Percentiles rank a stretch among this genome's conserved stretches.
Conservation (phyloP, 2,329 filamentous ascomycete species). For the Botryosphaeria dothidea region DNA sequence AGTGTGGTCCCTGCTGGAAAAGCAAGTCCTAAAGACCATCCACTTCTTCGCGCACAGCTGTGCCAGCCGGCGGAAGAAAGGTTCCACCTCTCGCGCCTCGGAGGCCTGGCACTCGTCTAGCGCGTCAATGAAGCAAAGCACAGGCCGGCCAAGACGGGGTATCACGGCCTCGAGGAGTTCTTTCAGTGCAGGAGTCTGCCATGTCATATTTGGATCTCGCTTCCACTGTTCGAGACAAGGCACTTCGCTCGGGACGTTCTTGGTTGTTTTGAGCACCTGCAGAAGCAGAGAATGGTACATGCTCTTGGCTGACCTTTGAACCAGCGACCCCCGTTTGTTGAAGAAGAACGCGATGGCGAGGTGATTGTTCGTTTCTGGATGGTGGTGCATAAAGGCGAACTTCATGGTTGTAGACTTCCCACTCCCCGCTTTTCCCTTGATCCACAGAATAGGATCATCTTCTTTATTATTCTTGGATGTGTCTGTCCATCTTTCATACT, state of each 20-base stretch:
- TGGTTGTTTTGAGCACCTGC: constrained; percentile 27
- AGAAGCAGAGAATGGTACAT: constrained; percentile 30
- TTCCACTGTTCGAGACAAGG: background rate
- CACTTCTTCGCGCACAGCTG: constrained; percentile 25
- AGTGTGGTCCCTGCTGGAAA: constrained; percentile 54
- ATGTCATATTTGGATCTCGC: background rate
- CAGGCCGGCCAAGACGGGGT: constrained; percentile 20
- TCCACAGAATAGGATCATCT: constrained; percentile 49
- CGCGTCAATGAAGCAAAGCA: constrained; percentile 42
- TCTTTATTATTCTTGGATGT: constrained; percentile 23
- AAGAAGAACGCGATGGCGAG: constrained; percentile 3
- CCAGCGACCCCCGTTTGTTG: constrained; percentile 26
- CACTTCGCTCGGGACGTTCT: constrained; percentile 20
- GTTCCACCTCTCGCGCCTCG: constrained; percentile 46
- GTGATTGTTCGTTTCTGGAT: constrained; percentile 19
- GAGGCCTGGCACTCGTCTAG: constrained; percentile 52
- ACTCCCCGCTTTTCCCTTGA: constrained; percentile 48
- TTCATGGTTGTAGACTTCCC: constrained; percentile 51
- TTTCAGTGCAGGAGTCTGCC: constrained; percentile 20
- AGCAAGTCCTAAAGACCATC: constrained; percentile 37
- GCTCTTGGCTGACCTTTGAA: constrained; percentile 29
- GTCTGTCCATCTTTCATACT: constrained; percentile 44
- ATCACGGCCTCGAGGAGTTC: constrained; percentile 26
- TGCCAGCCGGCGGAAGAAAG: constrained; percentile 44
- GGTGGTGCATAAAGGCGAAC: constrained; percentile 24